Conservation (phyloP, 140 eudicot genomes). For the Anethum foeniculum region DNA sequence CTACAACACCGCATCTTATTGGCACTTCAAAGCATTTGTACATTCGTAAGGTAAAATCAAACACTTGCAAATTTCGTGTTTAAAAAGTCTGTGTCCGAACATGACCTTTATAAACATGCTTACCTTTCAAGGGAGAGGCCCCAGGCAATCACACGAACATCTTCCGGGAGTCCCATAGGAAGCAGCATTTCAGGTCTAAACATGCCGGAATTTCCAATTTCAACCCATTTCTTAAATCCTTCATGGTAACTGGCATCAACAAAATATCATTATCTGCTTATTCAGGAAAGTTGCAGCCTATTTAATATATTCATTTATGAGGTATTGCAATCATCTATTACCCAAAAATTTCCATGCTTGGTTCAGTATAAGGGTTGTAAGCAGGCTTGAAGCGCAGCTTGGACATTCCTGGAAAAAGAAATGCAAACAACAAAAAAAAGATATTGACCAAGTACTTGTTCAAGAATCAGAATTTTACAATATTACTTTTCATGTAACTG, state of each 20-base stretch:
- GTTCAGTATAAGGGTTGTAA: conserved; percentile 96
- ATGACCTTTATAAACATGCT: neutral
- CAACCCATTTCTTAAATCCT: conserved; percentile 94
- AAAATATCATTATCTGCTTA: neutral
- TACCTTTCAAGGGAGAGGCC: conserved; percentile 15
- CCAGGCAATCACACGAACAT: conserved; percentile 91
- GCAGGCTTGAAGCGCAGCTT: conserved; percentile 96
- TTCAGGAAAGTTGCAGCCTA: neutral
- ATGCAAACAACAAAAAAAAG: neutral
- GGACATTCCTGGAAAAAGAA: conserved; percentile 64
- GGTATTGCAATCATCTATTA: conserved; percentile 11
- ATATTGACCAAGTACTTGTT: neutral
- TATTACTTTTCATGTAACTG: too few relatives aligned
- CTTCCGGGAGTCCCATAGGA: conserved; percentile 96
- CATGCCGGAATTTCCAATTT: conserved; percentile 97
- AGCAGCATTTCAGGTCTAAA: conserved; percentile 98
- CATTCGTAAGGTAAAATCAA: neutral
- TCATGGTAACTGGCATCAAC: conserved; percentile 65
- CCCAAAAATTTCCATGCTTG: conserved; percentile 99
- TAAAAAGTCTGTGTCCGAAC: neutral
- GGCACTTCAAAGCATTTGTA: neutral
- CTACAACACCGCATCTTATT: neutral
- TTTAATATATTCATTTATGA: neutral
- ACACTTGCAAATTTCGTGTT: neutral
- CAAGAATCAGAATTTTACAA: neutral